Evolutionary conservation across 1,284 basidiomycete species (phyloP).

Genomic region (Pterulicium gracile): DNA sequence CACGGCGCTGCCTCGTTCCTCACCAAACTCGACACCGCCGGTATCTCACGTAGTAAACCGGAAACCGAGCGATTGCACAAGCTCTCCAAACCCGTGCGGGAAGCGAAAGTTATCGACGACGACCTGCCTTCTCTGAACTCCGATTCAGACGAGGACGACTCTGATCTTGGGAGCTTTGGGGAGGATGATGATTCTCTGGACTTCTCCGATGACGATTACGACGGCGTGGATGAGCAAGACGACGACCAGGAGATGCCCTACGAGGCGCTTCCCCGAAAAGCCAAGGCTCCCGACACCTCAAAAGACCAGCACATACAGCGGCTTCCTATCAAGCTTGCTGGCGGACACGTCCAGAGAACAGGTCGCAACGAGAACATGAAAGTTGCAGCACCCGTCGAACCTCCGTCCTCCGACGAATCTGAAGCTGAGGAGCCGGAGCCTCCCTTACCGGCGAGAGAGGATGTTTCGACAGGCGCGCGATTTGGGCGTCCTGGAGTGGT

Average conservation of each 20-base stretch:
- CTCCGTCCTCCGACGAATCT: constrained; percentile 25
- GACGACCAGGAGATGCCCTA: constrained; percentile 51
- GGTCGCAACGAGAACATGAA: constrained; percentile 30
- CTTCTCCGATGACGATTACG: constrained; percentile 20
- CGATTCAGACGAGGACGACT: constrained; percentile 8
- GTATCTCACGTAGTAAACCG: constrained; percentile 72
- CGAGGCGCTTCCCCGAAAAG: constrained; percentile 47
- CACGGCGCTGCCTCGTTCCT: constrained; percentile 50
- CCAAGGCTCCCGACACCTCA: constrained; percentile 30
- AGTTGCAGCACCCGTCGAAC: constrained; percentile 17
- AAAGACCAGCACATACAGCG: constrained; percentile 45
- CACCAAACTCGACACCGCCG: constrained; percentile 15
- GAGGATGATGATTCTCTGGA: constrained; percentile 21
- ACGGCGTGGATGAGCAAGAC: constrained; percentile 22
- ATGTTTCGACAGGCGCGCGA: constrained; percentile 65
- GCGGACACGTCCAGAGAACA: constrained; percentile 62
- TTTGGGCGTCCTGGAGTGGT: constrained; percentile 76
- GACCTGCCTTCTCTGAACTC: constrained; percentile 10
- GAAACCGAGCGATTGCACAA: constrained; percentile 56
- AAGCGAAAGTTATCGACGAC: constrained; percentile 14
- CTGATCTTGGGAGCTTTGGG: constrained; percentile 1
- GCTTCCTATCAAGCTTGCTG: constrained; percentile 78
- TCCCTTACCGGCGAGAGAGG: constrained; percentile 32
- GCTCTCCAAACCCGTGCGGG: constrained; percentile 47
- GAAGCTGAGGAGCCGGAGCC: constrained; percentile 15